Evolutionary conservation across 169 alveolate species (phyloP), one percentile per base, ranked within the genome.

Genomic region (Cryptosporidium sp.): DNA sequence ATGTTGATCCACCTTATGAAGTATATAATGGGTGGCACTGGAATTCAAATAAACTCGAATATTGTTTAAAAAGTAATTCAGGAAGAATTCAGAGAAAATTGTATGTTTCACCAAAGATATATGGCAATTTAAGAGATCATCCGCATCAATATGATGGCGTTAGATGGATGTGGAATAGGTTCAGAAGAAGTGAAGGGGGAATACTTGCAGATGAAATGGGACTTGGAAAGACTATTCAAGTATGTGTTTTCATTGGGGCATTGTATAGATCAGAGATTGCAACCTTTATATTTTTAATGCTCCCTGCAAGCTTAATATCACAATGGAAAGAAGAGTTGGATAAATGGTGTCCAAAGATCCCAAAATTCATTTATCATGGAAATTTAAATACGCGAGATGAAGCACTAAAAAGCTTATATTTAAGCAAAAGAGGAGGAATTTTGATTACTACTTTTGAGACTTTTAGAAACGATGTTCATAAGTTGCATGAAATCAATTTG

Each of bases 121-220:
- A 42, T 62, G 69, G 80, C 12, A 65, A 31, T 37, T 45, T 80
- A 56, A 80, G 60, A 39, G 68, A 61, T 1, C 95, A 94, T 75
- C 75, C 70, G 2, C 92, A 92, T 85, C 86, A 94, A 67, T 29
- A 93, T 29, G 92, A 92, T 67, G 96, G 96, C 6, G 70, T 94
- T 16, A 92, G 94, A 48, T 94, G 96, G 95, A 61, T 94, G 69
- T 85, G 89, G 69, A 87, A 87, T 10, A 91, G 94, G 23, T 92
- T 94, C 85, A 61, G 71, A 31, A 91, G 85, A 23, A 58, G 87
- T 31, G 94, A 91, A 44, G 94, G 94, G 85, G 97, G 94, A 1
- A 93, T 94, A 21, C 73, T 94, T 10, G 97, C 96, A 6, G 97
- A 94, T 91, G 96, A 93, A 71, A 94, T 94, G 97, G 97, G 97